A percentile compares a stretch with the other conserved stretches of the same genome.
These are phyloP conservation scores for Populus hybrid DNA, from an alignment of 441 rosid genomes.

Conservation along the genomic window DNA sequence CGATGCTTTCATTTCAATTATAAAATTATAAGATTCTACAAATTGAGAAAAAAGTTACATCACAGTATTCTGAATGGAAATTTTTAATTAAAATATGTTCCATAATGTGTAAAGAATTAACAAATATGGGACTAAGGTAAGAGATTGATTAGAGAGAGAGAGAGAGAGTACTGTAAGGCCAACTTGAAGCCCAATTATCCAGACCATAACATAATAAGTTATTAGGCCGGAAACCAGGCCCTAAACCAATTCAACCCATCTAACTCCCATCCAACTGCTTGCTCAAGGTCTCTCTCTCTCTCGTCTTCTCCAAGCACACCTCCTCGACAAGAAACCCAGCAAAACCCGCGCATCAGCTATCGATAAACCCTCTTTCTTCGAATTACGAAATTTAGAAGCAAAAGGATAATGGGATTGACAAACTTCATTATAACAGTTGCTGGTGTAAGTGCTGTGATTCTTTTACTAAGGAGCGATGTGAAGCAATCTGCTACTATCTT, in stretches of 20 bases:
- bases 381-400: background rate
- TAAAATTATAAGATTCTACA: no score
- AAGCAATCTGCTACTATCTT: constrained; percentile 72
- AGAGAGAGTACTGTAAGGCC: background rate
- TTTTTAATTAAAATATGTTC: no score
- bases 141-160: background rate
- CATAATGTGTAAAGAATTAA: no score
- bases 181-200: background rate
- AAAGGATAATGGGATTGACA: constrained; percentile 59
- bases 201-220: background rate
- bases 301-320: background rate
- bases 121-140: background rate
- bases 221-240: background rate
- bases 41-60: no score
- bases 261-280: background rate
- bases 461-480: constrained; percentile 72
- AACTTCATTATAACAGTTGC: constrained; percentile 88
- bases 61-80: no score
- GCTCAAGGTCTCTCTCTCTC: background rate
- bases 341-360: background rate
- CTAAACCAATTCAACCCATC: background rate
- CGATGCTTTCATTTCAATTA: no score
- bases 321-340: background rate
- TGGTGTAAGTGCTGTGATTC: constrained; percentile 83
- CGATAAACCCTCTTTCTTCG: background rate